phyloP scores from a whole-genome alignment of 306 rosid species.

The Citrullus mucosospermus region DNA sequence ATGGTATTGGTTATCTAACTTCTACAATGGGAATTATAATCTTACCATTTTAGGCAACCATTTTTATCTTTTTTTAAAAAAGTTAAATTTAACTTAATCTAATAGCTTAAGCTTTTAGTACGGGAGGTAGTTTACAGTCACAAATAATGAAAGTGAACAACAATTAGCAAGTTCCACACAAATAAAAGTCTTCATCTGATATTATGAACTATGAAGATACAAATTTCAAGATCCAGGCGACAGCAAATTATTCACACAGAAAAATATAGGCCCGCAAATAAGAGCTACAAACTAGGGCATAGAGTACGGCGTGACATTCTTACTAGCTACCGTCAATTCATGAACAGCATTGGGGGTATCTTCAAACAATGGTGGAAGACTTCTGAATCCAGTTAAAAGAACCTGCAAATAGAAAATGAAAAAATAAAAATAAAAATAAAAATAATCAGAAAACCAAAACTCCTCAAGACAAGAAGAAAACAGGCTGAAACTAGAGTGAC shows the following conservation, averaged over 20 bases:
- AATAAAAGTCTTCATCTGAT: neutral
- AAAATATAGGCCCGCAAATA: neutral
- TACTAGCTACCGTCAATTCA: constrained; percentile 83
- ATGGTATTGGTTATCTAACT: neutral
- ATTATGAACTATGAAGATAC: neutral
- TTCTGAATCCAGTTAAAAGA: constrained; percentile 54
- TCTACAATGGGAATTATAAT: neutral
- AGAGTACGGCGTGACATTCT: constrained; percentile 15
- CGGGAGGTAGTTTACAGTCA: neutral
- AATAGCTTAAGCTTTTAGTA: neutral
- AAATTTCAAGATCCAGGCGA: constrained; percentile 1
- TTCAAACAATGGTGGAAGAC: constrained; percentile 90
- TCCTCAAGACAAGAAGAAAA: neutral
- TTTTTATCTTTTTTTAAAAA: neutral
- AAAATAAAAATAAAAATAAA: neutral
- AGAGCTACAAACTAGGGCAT: neutral
- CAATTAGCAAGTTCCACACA: neutral
- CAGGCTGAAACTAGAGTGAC: neutral
- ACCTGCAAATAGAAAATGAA: constrained; percentile 33
- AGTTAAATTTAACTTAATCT: neutral
- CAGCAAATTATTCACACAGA: neutral
- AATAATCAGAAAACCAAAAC: neutral
- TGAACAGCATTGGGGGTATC: constrained; percentile 56
- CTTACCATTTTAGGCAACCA: neutral
- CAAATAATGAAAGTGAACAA: neutral